Percentiles rank a stretch among this genome's conserved stretches.
Evolutionary conservation across 2,329 filamentous ascomycete genomes (phyloP).

Genomic region (Pezicula carpinea): DNA sequence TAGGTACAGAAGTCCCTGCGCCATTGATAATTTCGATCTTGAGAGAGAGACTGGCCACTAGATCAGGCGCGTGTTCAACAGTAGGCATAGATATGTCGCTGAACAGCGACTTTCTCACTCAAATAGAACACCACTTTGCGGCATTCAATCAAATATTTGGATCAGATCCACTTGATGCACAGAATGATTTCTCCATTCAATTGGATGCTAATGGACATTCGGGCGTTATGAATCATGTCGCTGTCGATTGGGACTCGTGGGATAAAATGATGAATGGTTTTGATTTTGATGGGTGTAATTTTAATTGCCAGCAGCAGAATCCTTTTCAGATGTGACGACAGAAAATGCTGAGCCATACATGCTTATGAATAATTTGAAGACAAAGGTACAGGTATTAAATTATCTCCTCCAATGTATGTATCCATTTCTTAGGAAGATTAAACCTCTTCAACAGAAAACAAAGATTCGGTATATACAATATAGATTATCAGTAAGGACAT

Average conservation of each 20-base stretch:
- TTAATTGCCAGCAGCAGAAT: no score
- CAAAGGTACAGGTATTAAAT: no score
- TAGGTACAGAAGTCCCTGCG: background rate
- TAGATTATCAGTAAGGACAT: no score
- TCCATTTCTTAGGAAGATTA: no score
- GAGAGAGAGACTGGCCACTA: background rate
- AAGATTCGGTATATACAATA: no score
- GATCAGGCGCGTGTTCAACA: background rate
- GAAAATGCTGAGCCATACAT: no score
- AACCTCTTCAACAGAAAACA: no score
- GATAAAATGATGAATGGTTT: slow-evolving; percentile 8
- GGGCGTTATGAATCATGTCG: slow-evolving; percentile 1
- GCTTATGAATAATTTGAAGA: no score
- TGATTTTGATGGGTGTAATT: no score
- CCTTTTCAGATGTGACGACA: no score
- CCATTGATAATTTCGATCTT: slow-evolving; percentile 6
- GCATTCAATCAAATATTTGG: background rate
- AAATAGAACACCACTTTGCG: background rate
- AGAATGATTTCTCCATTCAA: slow-evolving; percentile 5
- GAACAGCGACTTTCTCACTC: background rate
- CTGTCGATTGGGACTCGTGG: slow-evolving; percentile 14
- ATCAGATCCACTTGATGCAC: background rate
- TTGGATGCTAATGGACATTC: background rate
- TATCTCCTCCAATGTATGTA: no score
- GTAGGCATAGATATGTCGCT: background rate